Conservation (phyloP, 345 rosid species). For the Gossypium herbaceum region DNA sequence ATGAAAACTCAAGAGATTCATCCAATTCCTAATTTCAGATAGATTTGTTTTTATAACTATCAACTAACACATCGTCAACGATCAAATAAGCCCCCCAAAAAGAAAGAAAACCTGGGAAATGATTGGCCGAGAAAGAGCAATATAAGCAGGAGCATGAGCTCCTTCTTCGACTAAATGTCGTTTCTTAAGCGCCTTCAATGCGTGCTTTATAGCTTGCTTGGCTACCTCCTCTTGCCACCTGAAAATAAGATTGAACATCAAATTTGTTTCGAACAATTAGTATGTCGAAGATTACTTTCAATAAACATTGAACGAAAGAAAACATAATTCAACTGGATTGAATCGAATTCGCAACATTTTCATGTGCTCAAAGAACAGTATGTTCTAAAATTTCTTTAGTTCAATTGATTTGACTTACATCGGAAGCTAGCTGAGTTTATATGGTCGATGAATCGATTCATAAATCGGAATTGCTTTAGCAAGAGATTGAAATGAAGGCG, state of each 20-base stretch:
- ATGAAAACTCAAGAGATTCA: not conserved
- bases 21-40: not conserved
- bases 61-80: not conserved
- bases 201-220: slow-evolving; percentile 69
- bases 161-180: slow-evolving; percentile 90
- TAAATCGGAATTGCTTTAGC: not conserved
- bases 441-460: not conserved
- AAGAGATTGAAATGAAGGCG: not conserved
- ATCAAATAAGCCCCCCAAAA: not conserved
- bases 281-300: not conserved
- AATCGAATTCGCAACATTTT: not conserved
- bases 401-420: slow-evolving; percentile 6
- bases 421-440: not conserved
- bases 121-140: slow-evolving; percentile 74
- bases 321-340: not conserved
- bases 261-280: not conserved
- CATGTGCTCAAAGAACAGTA: not conserved
- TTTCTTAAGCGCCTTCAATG: slow-evolving; percentile 69
- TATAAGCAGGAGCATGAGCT: slow-evolving; percentile 77
- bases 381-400: not conserved
- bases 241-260: slow-evolving; percentile 8
- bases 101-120: slow-evolving; percentile 54
- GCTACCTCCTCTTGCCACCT: slow-evolving; percentile 60
- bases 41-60: not conserved
- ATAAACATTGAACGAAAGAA: not conserved